Base-by-base conservation (phyloP, 108 stramenopile genomes). In the Conticribra guillardii region DNA sequence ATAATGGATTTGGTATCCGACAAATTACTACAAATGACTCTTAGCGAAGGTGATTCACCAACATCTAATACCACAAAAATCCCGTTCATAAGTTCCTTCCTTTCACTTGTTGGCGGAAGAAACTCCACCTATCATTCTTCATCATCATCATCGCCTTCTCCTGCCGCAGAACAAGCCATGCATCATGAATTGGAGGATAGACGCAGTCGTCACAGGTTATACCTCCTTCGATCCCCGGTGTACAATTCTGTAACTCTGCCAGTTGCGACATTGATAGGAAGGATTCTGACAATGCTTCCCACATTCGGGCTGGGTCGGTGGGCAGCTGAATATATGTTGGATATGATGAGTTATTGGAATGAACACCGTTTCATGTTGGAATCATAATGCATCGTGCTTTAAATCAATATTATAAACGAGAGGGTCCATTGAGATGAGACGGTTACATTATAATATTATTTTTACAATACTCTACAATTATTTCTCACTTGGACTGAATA, bases 301-400 rank as follows among this genome's bases (percentile, higher is more conserved):
- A 70, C 77, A 18, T 71, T 79, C 47, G 77, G 77, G 37, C 15
- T 79, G 29, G 64, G 69, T 19, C 34, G 60, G 37, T 79, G 65
- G 64, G 69, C 77, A 30, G 30, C 70, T 21, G 70, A 56, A 27
- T 79, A 79, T 29, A 54, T 71, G 26, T 50, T 71, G 46, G 77
- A 71, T 37, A 62, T 79, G 77, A 67, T 79, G 77, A 49, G 53
- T 57, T 79, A 79, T 71, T 79, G 70, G 69, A 71, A 71, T 49
- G 52, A 60, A 31, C 50, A 79, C 65, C 62, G 55, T 26, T 79
- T 71, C 53, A 79, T 79, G 77, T 28, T 71, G 29, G 77, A 77
- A 54, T 71, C 64, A n/a, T 72, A 33, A 60, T 51, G n/a, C n/a
- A n/a, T n/a, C n/a, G n/a, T n/a, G n/a, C n/a, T n/a, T n/a, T n/a